These are phyloP conservation scores for Chlamydomonas incerta DNA, from an alignment of 139 green algal genomes.

Conservation along the genomic window DNA sequence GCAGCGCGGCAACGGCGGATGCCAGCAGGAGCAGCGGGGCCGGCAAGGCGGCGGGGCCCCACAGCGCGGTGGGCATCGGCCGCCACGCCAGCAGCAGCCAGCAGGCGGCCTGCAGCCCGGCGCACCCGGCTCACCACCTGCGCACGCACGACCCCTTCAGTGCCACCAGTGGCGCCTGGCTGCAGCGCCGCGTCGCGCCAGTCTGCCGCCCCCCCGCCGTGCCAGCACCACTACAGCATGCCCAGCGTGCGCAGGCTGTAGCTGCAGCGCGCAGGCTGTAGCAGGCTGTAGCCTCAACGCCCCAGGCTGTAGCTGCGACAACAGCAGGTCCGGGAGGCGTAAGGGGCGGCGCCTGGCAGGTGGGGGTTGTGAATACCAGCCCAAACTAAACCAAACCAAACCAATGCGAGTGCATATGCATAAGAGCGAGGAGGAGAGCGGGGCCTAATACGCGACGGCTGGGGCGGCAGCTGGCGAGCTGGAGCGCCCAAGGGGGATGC, in stretches of 20 bases:
- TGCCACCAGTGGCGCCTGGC: neutral
- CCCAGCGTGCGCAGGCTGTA: constrained; percentile 28
- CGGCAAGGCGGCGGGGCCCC: neutral
- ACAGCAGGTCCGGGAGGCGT: neutral
- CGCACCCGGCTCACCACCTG: constrained; percentile 9
- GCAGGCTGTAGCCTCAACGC: neutral
- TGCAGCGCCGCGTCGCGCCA: constrained; percentile 6
- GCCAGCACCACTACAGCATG: neutral
- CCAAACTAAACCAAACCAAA: too few relatives aligned
- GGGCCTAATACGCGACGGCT: too few relatives aligned
- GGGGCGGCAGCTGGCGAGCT: too few relatives aligned
- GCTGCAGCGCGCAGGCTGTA: neutral
- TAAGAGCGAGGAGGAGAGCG: too few relatives aligned
- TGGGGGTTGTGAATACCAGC: too few relatives aligned
- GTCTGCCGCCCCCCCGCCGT: neutral
- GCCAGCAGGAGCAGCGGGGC: too few relatives aligned
- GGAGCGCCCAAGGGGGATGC: too few relatives aligned
- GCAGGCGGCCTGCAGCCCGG: constrained; percentile 23
- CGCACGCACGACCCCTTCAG: neutral
- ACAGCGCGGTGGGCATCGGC: constrained; percentile 1
- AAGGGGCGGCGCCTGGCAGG: neutral
- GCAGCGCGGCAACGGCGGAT: too few relatives aligned
- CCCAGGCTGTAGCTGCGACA: neutral
- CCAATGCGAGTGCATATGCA: too few relatives aligned
- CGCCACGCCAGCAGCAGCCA: neutral